Evolutionary conservation across 768 basidiomycete genomes (phyloP).

Genomic region (Pleurotus djamor): DNA sequence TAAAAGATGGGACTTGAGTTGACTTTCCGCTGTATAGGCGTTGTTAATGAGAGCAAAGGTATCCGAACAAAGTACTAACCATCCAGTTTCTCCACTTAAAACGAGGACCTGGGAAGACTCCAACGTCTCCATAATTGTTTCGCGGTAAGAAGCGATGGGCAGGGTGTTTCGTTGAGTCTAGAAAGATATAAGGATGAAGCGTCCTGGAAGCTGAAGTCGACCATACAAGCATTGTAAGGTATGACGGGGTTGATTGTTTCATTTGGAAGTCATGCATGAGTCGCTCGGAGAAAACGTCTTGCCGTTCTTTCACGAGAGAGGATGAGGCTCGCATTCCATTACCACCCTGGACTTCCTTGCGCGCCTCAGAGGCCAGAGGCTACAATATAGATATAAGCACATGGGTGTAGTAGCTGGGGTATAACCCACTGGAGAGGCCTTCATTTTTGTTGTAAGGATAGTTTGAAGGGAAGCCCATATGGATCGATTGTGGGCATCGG

Average conservation of each 20-base stretch:
- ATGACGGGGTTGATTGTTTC: conserved; percentile 62
- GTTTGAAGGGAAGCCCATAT: conserved; percentile 69
- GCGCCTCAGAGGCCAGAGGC: not conserved
- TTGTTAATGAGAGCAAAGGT: not conserved
- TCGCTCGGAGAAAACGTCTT: conserved; percentile 38
- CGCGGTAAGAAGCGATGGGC: conserved; percentile 84
- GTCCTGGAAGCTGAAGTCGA: not conserved
- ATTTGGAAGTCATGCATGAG: conserved; percentile 56
- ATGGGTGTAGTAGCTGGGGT: not conserved
- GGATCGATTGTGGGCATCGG: conserved; percentile 62
- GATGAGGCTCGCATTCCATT: not conserved
- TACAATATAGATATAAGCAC: not conserved
- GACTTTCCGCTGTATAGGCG: conserved; percentile 78
- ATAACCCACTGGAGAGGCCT: conserved; percentile 33
- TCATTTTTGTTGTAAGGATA: conserved; percentile 65
- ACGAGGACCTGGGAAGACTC: conserved; percentile 83
- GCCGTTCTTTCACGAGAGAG: conserved; percentile 1
- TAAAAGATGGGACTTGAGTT: conserved; percentile 92
- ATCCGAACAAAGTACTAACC: conserved; percentile 20
- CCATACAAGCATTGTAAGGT: conserved; percentile 89
- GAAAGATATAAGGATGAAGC: not conserved
- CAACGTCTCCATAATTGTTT: conserved; percentile 67
- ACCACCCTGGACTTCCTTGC: not conserved
- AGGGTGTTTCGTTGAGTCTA: conserved; percentile 74
- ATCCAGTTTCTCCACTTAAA: conserved; percentile 55